phyloP scores from a whole-genome alignment of 1,284 basidiomycete species.

The Filobasidium uniguttulatum region DNA sequence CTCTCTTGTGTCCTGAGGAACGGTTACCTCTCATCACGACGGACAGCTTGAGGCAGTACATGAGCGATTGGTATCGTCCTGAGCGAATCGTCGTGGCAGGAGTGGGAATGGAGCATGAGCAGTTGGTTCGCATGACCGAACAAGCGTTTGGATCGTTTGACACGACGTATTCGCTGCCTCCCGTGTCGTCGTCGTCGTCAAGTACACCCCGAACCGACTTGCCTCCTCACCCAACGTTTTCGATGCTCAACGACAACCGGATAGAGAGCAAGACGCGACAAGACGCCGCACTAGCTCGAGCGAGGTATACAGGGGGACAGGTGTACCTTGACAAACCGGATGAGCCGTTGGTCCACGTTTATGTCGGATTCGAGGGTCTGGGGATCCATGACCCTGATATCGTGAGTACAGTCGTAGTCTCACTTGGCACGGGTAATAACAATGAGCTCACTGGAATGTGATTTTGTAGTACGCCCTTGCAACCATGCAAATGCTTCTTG shows the following conservation, averaged over 20 bases:
- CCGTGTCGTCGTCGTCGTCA: conserved; percentile 19
- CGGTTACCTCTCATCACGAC: conserved; percentile 59
- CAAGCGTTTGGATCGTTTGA: conserved; percentile 64
- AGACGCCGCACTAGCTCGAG: conserved; percentile 38
- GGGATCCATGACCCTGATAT: conserved; percentile 89
- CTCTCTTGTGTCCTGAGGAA: conserved; percentile 75
- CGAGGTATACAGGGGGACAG: conserved; percentile 73
- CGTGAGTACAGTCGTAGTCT: conserved; percentile 19
- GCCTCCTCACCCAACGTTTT: conserved; percentile 26
- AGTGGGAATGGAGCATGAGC: conserved; percentile 77
- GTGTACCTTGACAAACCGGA: conserved; percentile 50
- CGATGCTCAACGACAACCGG: conserved; percentile 15
- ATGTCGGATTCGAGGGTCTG: conserved; percentile 82
- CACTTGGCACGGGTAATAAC: neutral
- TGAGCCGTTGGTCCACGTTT: conserved; percentile 81
- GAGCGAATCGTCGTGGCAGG: conserved; percentile 91
- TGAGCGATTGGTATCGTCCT: conserved; percentile 76
- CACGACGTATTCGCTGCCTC: conserved; percentile 3
- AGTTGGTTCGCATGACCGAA: conserved; percentile 70
- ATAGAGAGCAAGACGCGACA: conserved; percentile 23
- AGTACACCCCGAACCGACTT: conserved; percentile 16
- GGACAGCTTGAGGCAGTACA: conserved; percentile 51
- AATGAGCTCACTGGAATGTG: neutral
- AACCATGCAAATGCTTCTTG: conserved; percentile 86
- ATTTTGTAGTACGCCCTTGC: conserved; percentile 59